Evolutionary conservation across 129 eudicot species (phyloP), one percentile per base, ranked within the genome.

Genomic region (Flaveria linearis): DNA sequence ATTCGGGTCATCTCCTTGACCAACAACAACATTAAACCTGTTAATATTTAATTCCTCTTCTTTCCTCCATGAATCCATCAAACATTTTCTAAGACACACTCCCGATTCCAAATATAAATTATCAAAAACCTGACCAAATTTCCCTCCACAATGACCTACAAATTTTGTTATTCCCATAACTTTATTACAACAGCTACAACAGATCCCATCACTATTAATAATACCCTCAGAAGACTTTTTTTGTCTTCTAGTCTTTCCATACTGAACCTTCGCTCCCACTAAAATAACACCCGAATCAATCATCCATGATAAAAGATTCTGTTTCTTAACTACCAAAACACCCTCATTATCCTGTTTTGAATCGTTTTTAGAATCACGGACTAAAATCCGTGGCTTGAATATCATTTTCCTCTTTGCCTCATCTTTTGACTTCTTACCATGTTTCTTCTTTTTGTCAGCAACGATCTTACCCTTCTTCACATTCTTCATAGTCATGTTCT

Each of bases 301-400:
- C 98, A 94, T 86, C 97, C 97, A 94, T 0, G 97, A 76, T 43
- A 91, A 82, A 72, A 94, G 83, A 82, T 80, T 84, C 49, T 84
- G 87, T 53, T 91, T 88, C 74, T 91, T 90, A 16, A 69, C 57
- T 3, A 75, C 68, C 28, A 71, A 52, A 80, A 57, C 65, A 5
- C 78, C 95, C 70, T 82, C 84, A 13, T 67, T 73, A 55, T 85
- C 82, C 42, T 75, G 69, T 77, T 82, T 85, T 5, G 79, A 68
- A 41, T 82, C 95, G 49, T 77, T 80, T 52, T 45, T 78, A 3
- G 88, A 86, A 77, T 76, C 72, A 73, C 93, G 92, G 39, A 82
- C 97, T 85, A 87, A 69, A 60, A 91, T 76, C 15, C 88, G 82
- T 49, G 88, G 86, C 82, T 83, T 75, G 73, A 83, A 66, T 57